Base-by-base conservation (phyloP, 1,284 basidiomycete species). In the Kwoniella shivajii region DNA sequence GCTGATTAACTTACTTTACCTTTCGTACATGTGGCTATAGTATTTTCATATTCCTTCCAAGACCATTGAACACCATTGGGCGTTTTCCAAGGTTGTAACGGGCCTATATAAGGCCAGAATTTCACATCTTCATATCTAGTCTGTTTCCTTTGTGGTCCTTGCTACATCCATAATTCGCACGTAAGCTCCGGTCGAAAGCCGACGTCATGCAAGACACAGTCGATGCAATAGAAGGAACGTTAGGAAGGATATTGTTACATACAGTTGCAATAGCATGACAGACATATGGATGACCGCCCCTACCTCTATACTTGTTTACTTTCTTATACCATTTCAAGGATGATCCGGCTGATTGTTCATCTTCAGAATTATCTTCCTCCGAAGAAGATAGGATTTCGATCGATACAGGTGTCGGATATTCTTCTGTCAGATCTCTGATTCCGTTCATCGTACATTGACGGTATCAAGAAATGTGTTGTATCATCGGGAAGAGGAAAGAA, bases 21-120 rank as follows among this genome's bases (percentile, higher is more conserved):
- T n/a, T 45, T 18, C 13, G 37, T 43, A 39, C 51, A 57, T 6
- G 57, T 2, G 6, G 56, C 59, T 11, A 57, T 36, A 3, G 48
- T 51, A 7, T 37, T 42, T 20, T 55, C 56, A 42, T 38, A 57
- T 4, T 46, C 37, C 3, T 54, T 33, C 59, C 59, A 61, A 16
- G 26, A 27, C 38, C 37, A 45, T 4, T 33, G 18, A 1, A 33
- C 24, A 16, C 42, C 48, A 5, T 33, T 41, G 5, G 56, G 56
- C n/a, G 13, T 7, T 22, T 29, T 39, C 47, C 37, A 38, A 5
- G 59, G 59, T 14, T 42, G 36, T 18, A 51, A 18, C 22, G 56
- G 42, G 6, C 59, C 56, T 6, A 57, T 52, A 31, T 50, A 57
- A 4, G 59, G 59, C 59, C 59, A 61, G 46, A 61, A 61, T 41